Base-by-base conservation (phyloP, 768 basidiomycete genomes). In the Phaffia australis region DNA sequence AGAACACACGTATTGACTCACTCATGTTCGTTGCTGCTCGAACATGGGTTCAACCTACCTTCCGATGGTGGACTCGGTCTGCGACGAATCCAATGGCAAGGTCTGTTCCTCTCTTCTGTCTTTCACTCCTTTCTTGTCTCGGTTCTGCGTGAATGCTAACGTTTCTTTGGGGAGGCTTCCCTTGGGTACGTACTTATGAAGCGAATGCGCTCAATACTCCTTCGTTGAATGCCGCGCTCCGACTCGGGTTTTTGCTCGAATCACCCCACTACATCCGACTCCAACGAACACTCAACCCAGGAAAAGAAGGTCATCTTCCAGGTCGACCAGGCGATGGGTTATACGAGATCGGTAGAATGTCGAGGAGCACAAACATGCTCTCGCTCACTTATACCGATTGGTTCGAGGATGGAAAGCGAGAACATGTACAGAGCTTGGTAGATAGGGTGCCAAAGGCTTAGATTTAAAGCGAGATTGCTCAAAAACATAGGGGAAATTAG, bases 1-100 rank as follows among this genome's bases (percentile, higher is more conserved):
- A n/a, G 67, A 15, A 47, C 62, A 1, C 67, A 69, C 63, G 42
- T 69, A 21, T 50, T 59, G 49, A 69, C 67, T 30, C 62, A 69
- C 48, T n/a, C 62, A 15, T 62, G 56, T 23, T 64, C 25, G 27
- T 63, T 69, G 14, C 25, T 69, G 23, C 49, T 63, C 21, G 57
- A 60, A 11, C 47, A 59, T 32, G 56, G 35, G 35, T 69, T 69
- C 27, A n/a, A 29, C 5, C 67, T 69, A 8, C 67, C 67, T 8
- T 35, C 62, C 29, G 57, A 63, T 0, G 67, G 67, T 29, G 67
- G 67, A 1, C 60, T 50, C 48, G 67, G 67, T 6, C 55, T 69
- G 18, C 67, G 67, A n/a, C 35, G 67, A 21, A 57, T 64, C n/a
- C 55, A 59, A 25, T 69, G 67, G 67, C 27, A 42, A 52, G 65